Conservation (phyloP, 768 basidiomycete species). For the Lactifluus piperatus region DNA sequence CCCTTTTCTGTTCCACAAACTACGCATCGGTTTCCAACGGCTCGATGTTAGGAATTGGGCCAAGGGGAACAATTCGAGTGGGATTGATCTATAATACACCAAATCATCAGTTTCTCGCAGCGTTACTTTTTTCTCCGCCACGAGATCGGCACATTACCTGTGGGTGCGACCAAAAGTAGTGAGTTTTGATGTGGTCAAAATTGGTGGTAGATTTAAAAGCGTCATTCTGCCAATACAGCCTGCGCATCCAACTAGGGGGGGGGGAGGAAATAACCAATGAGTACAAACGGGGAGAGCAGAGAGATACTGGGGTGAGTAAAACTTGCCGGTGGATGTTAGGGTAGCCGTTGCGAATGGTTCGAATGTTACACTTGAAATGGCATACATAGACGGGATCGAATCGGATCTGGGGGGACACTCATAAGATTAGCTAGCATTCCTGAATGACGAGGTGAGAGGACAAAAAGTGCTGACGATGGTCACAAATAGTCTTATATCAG, state of each 20-base stretch:
- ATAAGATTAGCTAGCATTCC: background rate
- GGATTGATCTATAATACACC: constrained; percentile 58
- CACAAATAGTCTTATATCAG: constrained; percentile 84
- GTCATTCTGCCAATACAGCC: constrained; percentile 83
- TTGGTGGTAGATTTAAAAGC: constrained; percentile 85
- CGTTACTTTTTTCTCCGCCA: background rate
- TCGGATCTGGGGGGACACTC: constrained; percentile 50
- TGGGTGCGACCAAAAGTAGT: constrained; percentile 60
- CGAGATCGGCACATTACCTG: background rate
- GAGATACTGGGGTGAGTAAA: background rate
- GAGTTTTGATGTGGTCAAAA: constrained; percentile 81
- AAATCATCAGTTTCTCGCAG: background rate
- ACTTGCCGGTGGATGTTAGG: constrained; percentile 64
- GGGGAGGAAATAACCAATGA: background rate
- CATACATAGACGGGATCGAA: constrained; percentile 87
- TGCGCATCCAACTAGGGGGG: constrained; percentile 77
- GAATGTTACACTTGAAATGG: constrained; percentile 92
- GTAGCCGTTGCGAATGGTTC: constrained; percentile 78
- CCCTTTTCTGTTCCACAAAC: background rate
- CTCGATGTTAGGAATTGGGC: constrained; percentile 62
- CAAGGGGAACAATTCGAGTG: constrained; percentile 63
- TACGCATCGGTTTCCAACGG: constrained; percentile 31
- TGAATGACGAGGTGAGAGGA: background rate
- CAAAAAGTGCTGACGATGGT: constrained; percentile 65
- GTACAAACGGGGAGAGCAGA: background rate